Evolutionary conservation across 306 rosid genomes (phyloP), one percentile per base, ranked within the genome.

Genomic region (Medicago ruthenica): DNA sequence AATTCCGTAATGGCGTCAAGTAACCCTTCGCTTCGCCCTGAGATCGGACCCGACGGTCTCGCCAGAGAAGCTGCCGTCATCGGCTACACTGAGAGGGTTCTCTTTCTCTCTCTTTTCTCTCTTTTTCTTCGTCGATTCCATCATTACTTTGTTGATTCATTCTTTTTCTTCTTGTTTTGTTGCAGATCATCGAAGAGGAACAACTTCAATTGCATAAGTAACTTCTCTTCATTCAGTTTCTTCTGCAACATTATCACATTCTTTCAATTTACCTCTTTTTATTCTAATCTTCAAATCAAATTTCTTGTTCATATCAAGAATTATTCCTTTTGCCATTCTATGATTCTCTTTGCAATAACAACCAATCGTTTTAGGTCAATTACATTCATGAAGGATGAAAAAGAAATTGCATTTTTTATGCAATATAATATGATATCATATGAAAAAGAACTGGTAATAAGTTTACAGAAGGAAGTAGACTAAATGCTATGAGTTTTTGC

Each of bases 1-100:
- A 55, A 61, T 47, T 77, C 60, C 17, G 15, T 62, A 85, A 94
- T 94, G 98, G 86, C 88, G 79, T 87, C 86, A 41, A 76, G 84
- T 47, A 81, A 85, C 75, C 95, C 87, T 42, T 80, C 83, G 17
- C 88, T 92, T 76, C 71, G 18, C 55, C 92, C 95, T 9, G 96
- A 86, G 89, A 90, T 95, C 86, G 98, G 97, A 37, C 96, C 96
- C 40, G 98, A 95, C 40, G 97, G 98, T 67, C 89, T 92, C 78
- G 71, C 96, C 42, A 83, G 87, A 58, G 97, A 92, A 75, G 83
- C 95, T 71, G 71, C 97, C 22, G 88, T 88, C 73, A 84, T 95
- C 82, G 79, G 89, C 85, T 87, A 95, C 89, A 92, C 98, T 27
- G 97, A 95, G 86, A 95, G 81, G 92, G 98, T 90, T 62, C 71